A percentile compares a stretch with the other conserved stretches of the same genome.
phyloP scores from a whole-genome alignment of 2,329 filamentous ascomycete genomes.

The Ascochyta pisi region DNA sequence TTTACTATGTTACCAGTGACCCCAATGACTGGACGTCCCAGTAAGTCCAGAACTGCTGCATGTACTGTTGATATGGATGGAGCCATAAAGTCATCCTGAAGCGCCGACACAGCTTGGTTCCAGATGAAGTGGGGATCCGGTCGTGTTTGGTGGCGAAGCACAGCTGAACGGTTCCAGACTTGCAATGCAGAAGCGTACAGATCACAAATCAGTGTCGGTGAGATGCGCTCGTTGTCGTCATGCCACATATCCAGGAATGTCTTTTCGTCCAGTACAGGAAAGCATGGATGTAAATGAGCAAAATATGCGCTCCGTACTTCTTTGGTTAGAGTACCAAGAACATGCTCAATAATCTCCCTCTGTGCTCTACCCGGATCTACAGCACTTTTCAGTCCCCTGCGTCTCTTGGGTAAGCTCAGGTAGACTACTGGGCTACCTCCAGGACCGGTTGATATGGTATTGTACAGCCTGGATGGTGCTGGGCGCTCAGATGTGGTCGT shows the following conservation, averaged over 20 bases:
- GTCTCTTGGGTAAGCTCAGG: slow-evolving; percentile 22
- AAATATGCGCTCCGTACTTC: slow-evolving; percentile 24
- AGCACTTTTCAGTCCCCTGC: slow-evolving; percentile 19
- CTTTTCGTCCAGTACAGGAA: slow-evolving; percentile 26
- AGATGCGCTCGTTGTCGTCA: slow-evolving; percentile 20
- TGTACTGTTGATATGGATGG: slow-evolving; percentile 30
- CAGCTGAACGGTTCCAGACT: slow-evolving; percentile 21
- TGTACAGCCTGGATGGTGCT: slow-evolving; percentile 12
- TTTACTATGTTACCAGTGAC: slow-evolving; percentile 30
- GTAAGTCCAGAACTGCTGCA: slow-evolving; percentile 26
- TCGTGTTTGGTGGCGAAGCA: slow-evolving; percentile 9
- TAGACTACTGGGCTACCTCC: slow-evolving; percentile 27
- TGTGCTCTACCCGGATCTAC: slow-evolving; percentile 24
- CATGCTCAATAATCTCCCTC: slow-evolving; percentile 27
- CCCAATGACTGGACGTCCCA: slow-evolving; percentile 28
- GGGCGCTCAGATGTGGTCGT: background rate
- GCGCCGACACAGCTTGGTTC: slow-evolving; percentile 26
- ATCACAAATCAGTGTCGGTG: slow-evolving; percentile 26
- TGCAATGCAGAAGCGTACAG: slow-evolving; percentile 25
- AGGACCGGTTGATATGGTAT: slow-evolving; percentile 22
- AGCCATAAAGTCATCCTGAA: slow-evolving; percentile 30
- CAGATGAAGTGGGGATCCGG: slow-evolving; percentile 29
- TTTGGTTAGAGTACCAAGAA: slow-evolving; percentile 15
- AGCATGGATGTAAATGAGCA: slow-evolving; percentile 26
- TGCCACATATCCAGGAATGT: slow-evolving; percentile 25